These are phyloP conservation scores for Isatis lusitanica DNA, from an alignment of 441 rosid genomes.

Conservation along the genomic window DNA sequence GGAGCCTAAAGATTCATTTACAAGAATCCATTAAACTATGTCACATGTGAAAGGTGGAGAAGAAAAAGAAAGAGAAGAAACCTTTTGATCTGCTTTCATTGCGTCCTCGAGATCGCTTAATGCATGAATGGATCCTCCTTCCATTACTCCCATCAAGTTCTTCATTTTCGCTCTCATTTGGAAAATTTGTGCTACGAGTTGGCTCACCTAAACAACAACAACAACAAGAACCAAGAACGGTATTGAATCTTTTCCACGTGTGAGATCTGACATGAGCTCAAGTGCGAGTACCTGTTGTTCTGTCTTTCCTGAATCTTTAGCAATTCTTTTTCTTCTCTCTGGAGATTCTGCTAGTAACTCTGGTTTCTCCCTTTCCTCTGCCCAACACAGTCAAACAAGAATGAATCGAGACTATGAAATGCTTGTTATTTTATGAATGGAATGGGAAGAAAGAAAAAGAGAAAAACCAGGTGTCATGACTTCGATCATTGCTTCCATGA, in stretches of 20 bases:
- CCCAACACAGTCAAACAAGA: constrained; percentile 19
- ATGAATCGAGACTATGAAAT: background rate
- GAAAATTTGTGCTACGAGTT: constrained; percentile 94
- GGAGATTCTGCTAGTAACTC: constrained; percentile 92
- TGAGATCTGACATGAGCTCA: constrained; percentile 9
- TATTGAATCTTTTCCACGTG: constrained; percentile 4
- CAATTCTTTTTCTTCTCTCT: constrained; percentile 76
- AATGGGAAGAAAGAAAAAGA: background rate
- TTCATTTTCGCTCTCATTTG: constrained; percentile 97
- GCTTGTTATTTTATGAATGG: background rate
- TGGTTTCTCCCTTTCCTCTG: constrained; percentile 97
- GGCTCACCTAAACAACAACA: constrained; percentile 67
- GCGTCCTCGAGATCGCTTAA: constrained; percentile 84
- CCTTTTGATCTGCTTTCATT: constrained; percentile 84
- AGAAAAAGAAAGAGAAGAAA: constrained; percentile 25
- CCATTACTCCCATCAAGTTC: constrained; percentile 94
- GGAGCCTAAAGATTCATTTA: constrained; percentile 57
- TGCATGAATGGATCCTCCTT: constrained; percentile 91
- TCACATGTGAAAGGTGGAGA: background rate
- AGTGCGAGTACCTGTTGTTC: constrained; percentile 68
- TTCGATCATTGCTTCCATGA: constrained; percentile 91
- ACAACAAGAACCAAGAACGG: background rate
- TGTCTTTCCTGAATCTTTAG: constrained; percentile 84
- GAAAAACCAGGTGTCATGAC: constrained; percentile 89
- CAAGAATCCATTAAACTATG: constrained; percentile 24